These are phyloP conservation scores for Teunomyces funiuensis DNA, from an alignment of 805 yeast genomes.

Conservation along the genomic window DNA sequence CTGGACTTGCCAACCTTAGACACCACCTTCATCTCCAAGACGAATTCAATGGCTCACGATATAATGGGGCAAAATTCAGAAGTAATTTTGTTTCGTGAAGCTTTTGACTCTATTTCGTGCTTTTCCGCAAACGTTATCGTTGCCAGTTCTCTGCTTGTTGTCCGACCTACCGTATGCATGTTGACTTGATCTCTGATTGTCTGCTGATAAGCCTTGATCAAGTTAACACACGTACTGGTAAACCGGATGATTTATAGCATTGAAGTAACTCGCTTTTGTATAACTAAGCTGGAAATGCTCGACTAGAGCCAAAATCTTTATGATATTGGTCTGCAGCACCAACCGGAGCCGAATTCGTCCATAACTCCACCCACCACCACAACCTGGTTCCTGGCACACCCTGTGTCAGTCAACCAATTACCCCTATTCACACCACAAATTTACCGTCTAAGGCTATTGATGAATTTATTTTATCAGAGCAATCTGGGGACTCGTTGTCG, in stretches of 20 bases:
- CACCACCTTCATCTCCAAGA: background rate
- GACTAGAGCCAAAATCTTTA: background rate
- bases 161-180: constrained; percentile 3
- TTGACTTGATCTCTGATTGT: constrained; percentile 4
- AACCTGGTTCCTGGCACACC: background rate
- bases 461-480: constrained; percentile 8
- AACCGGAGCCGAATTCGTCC: constrained; percentile 5
- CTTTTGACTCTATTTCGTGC: background rate
- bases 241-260: constrained; percentile 28
- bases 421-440: constrained; percentile 4
- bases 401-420: background rate
- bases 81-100: constrained; percentile 37
- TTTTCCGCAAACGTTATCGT: background rate
- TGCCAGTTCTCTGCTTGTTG: constrained; percentile 34
- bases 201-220: background rate
- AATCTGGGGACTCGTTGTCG: constrained; percentile 9
- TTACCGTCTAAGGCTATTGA: constrained; percentile 7
- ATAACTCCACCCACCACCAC: background rate
- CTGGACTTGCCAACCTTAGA: background rate
- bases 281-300: background rate
- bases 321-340: constrained; percentile 7
- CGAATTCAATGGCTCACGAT: constrained; percentile 16
- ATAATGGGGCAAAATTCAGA: constrained; percentile 47
- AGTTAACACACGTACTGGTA: background rate
- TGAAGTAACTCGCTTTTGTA: constrained; percentile 27